A percentile compares a stretch with the other conserved stretches of the same genome.
These are phyloP conservation scores for Bimuria novae-zelandiae DNA, from an alignment of 2,329 filamentous ascomycete species.

Conservation along the genomic window DNA sequence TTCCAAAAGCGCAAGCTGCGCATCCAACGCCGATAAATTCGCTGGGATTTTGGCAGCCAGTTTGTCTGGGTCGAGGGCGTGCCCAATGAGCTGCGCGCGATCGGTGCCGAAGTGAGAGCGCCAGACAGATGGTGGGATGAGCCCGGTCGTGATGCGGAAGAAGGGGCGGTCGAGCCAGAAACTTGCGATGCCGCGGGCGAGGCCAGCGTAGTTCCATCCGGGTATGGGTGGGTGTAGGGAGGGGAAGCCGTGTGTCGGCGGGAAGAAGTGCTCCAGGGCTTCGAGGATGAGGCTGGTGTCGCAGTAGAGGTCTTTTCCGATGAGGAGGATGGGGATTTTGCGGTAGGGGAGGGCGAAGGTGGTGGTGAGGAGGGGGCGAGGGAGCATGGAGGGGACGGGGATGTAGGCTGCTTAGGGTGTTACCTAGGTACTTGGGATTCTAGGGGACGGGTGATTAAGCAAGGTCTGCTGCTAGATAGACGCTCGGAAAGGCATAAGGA, in stretches of 20 bases:
- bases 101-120: constrained; percentile 47
- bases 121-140: constrained; percentile 50
- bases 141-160: constrained; percentile 47
- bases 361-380: constrained; percentile 41
- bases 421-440: background rate
- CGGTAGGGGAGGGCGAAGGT: constrained; percentile 47
- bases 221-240: constrained; percentile 41
- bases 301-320: constrained; percentile 42
- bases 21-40: constrained; percentile 45
- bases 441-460: too few species aligned
- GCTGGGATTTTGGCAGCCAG: constrained; percentile 46
- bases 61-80: constrained; percentile 44
- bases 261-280: constrained; percentile 40
- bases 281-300: constrained; percentile 43
- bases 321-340: constrained; percentile 42
- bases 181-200: constrained; percentile 47
- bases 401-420: constrained; percentile 34
- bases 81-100: constrained; percentile 46
- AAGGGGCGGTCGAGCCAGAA: constrained; percentile 50
- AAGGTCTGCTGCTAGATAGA: too few species aligned
- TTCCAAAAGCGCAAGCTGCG: constrained; percentile 46
- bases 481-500: background rate
- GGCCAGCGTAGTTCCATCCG: constrained; percentile 37
- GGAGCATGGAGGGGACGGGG: constrained; percentile 48
- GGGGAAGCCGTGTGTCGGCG: constrained; percentile 31